Base-by-base conservation (phyloP, 352 stramenopile genomes). In the Pythium sp. region DNA sequence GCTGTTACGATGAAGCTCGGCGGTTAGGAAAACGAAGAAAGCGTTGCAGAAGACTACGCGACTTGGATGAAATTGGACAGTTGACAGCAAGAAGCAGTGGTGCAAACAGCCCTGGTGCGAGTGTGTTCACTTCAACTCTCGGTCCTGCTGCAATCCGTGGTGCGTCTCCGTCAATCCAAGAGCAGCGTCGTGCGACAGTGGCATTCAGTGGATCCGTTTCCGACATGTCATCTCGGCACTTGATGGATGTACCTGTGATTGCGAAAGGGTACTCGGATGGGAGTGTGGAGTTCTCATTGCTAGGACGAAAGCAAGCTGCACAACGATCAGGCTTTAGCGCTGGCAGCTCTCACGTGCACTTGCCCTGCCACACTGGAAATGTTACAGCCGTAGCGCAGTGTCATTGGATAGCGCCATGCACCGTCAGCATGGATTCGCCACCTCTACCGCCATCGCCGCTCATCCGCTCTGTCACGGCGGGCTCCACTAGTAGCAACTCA, bases 191-290 rank as follows among this genome's bases (percentile, higher is more conserved):
- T 32, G 55, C 54, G 7, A 58, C 56, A 9, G 47, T 59, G 36
- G 58, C 28, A 3, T 70, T 61, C 14, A 53, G 34, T 20, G 60
- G 38, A 5, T 62, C 47, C 3, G 20, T 60, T 0, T 56, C 30
- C 14, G 36, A 72, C 12, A 20, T 62, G 26, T 62, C 62, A 0
- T 77, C 70, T 71, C 68, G 62, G 2, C 75, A 84, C 53, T 69
- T 93, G 43, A 59, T 91, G 53, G 83, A 93, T 55, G 80, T 93
- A 2, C 81, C 83, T 30, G 58, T 92, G 9, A 66, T 89, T 9
- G 74, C 60, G 14, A 82, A 77, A 49, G 82, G 83, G 0, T 90
- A 75, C 34, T 71, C 69, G 5, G 76, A 92, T 66, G 85, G 85
- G 20, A 77, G 72, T 24, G 56, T 87, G 2, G 78, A 81, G 22